Percentiles rank a stretch among this genome's conserved stretches.
phyloP scores from a whole-genome alignment of 306 rosid species.

The Ziziphus jujuba region DNA sequence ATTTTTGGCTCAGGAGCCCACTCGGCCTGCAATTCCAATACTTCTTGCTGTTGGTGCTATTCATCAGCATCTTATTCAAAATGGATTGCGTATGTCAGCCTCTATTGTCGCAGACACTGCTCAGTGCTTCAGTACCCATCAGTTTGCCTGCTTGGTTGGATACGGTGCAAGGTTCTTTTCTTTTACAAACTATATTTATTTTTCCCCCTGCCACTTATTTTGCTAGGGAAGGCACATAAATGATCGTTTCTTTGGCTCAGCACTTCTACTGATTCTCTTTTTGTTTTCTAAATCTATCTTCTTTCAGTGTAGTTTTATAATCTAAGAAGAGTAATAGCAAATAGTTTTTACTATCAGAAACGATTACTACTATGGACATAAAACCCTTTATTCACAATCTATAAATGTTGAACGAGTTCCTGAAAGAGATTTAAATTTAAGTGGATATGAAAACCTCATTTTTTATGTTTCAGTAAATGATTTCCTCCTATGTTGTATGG shows the following conservation, averaged over 20 bases:
- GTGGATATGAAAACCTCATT: too few relatives aligned
- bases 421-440: too few relatives aligned
- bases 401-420: too few relatives aligned
- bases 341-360: neutral
- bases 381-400: neutral
- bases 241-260: too few relatives aligned
- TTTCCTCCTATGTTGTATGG: too few relatives aligned
- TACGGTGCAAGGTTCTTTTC: slow-evolving; percentile 91
- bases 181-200: neutral
- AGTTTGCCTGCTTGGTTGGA: slow-evolving; percentile 97
- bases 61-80: slow-evolving; percentile 96
- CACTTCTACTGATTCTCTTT: too few relatives aligned
- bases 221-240: neutral
- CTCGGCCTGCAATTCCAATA: slow-evolving; percentile 90
- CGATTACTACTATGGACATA: neutral
- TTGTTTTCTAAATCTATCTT: too few relatives aligned
- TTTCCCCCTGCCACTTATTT: neutral
- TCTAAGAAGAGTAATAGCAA: too few relatives aligned
- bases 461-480: too few relatives aligned
- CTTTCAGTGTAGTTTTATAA: too few relatives aligned
- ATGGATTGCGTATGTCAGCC: slow-evolving; percentile 91
- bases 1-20: slow-evolving; percentile 62
- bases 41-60: slow-evolving; percentile 99
- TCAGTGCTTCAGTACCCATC: slow-evolving; percentile 99
- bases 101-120: slow-evolving; percentile 90